A percentile compares a stretch with the other conserved stretches of the same genome.
Evolutionary conservation across 768 basidiomycete species (phyloP).

Genomic region (Auriculariales sp.): DNA sequence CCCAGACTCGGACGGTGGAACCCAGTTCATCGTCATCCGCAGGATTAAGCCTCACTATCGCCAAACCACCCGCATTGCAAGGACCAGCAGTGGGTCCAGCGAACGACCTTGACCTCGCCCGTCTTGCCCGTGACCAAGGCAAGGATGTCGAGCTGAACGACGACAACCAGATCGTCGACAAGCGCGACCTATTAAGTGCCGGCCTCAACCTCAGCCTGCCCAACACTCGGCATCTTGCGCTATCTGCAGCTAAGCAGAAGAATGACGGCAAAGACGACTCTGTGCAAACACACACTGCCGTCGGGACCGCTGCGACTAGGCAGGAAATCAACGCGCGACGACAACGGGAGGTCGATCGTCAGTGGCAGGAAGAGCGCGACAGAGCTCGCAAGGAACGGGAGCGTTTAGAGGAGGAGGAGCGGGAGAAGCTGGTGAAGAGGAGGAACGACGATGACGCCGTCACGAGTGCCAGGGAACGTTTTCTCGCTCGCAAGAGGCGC

Average conservation of each 20-base stretch:
- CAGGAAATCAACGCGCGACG: slow-evolving; percentile 78
- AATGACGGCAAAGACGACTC: slow-evolving; percentile 16
- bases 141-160: slow-evolving; percentile 89
- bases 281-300: slow-evolving; percentile 51
- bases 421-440: slow-evolving; percentile 44
- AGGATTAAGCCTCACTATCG: slow-evolving; percentile 56
- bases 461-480: slow-evolving; percentile 59
- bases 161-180: slow-evolving; percentile 94
- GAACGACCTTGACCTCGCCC: slow-evolving; percentile 66
- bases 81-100: slow-evolving; percentile 20
- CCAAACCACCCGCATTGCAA: slow-evolving; percentile 54
- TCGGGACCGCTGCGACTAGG: slow-evolving; percentile 66
- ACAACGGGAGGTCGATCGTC: slow-evolving; percentile 56
- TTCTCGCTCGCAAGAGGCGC: slow-evolving; percentile 64
- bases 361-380: slow-evolving; percentile 73
- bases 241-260: slow-evolving; percentile 18
- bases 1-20: slow-evolving; percentile 15
- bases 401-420: slow-evolving; percentile 57
- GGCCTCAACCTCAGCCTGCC: slow-evolving; percentile 83
- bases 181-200: slow-evolving; percentile 78
- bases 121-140: slow-evolving; percentile 53
- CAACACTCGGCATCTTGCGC: slow-evolving; percentile 59
- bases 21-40: slow-evolving; percentile 35
- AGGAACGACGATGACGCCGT: slow-evolving; percentile 67
- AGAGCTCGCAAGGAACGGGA: slow-evolving; percentile 66